Base-by-base conservation (phyloP, 257 asterid genomes). In the Petunia secreta region DNA sequence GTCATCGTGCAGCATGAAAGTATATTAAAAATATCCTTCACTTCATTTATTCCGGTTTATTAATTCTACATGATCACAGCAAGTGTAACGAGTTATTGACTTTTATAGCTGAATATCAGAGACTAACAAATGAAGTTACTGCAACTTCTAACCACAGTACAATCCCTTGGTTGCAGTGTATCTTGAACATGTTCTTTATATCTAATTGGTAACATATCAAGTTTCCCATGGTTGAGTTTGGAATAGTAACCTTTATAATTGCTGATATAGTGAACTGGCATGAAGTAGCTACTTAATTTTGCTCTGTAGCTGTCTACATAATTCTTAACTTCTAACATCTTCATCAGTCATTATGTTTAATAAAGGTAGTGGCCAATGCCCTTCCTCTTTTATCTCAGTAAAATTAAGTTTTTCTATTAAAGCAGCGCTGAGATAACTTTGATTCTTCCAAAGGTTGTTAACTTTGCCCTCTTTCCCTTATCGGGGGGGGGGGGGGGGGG, bases 21-120 rank as follows among this genome's bases (percentile, higher is more conserved):
- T 82, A 77, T 91, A 57, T 87, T 95, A 88, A 95, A 90, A 75
- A 95, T 95, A 95, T 95, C 99, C 99, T 94, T 95, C 53, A 37
- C 58, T 80, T 78, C 15, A 63, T 66, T 34, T 81, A 50, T 73
- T 79, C 65, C 50, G 44, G 39, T 75, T 6, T 69, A 63, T 54
- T 34, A 38, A 7, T 57, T 53, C 65, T 76, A 43, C 40, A 57
- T 14, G 34, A 25, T 50, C 73, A 60, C 3, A 6, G 41, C 11
- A 48, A 73, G 36, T 34, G 25, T 6, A 5, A 41, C 44, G 78
- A n/a, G 67, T 80, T 80, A 34, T 40, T 25, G 41, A 48, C 8
- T 73, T 63, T 81, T 73, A 34, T 73, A 73, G 62, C 78, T 50
- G 62, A 50, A 34, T 34, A 34, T 50, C 48, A 73, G 46, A 73